Conservation (phyloP, 495 filamentous ascomycete genomes). For the Stereocaulon alpinum region DNA sequence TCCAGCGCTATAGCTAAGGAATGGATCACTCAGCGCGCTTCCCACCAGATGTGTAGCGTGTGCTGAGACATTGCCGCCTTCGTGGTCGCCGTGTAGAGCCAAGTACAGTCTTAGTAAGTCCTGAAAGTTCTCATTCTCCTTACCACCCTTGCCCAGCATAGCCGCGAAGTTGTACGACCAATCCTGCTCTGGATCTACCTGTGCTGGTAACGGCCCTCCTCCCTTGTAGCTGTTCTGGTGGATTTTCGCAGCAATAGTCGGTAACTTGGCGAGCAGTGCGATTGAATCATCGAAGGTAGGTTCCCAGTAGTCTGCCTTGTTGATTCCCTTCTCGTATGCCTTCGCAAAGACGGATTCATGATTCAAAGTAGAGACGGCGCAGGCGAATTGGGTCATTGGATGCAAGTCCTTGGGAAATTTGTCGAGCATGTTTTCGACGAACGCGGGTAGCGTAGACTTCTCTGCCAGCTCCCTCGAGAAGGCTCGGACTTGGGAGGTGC, state of each 20-base stretch:
- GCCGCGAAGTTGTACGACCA: conserved; percentile 98
- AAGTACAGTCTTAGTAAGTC: conserved; percentile 89
- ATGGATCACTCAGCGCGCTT: conserved; percentile 89
- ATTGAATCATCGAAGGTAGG: conserved; percentile 96
- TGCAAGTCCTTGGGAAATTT: conserved; percentile 80
- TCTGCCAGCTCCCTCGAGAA: conserved; percentile 82
- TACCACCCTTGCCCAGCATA: conserved; percentile 84
- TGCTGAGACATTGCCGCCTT: conserved; percentile 94
- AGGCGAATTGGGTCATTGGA: conserved; percentile 96
- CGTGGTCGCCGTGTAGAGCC: conserved; percentile 94
- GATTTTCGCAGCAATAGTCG: conserved; percentile 92
- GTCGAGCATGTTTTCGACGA: conserved; percentile 81
- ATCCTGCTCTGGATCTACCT: conserved; percentile 75
- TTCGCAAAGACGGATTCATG: conserved; percentile 87
- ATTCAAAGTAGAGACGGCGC: conserved; percentile 87
- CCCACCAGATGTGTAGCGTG: conserved; percentile 97
- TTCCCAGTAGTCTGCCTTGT: conserved; percentile 97
- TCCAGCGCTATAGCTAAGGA: conserved; percentile 90
- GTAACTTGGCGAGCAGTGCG: conserved; percentile 86
- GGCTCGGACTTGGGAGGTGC: conserved; percentile 63
- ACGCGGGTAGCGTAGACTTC: conserved; percentile 70
- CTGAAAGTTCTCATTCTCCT: conserved; percentile 84
- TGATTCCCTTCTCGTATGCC: conserved; percentile 78
- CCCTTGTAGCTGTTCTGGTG: conserved; percentile 81
- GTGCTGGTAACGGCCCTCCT: conserved; percentile 63